Conservation (phyloP, 768 basidiomycete genomes). For the Collybia mongolica region DNA sequence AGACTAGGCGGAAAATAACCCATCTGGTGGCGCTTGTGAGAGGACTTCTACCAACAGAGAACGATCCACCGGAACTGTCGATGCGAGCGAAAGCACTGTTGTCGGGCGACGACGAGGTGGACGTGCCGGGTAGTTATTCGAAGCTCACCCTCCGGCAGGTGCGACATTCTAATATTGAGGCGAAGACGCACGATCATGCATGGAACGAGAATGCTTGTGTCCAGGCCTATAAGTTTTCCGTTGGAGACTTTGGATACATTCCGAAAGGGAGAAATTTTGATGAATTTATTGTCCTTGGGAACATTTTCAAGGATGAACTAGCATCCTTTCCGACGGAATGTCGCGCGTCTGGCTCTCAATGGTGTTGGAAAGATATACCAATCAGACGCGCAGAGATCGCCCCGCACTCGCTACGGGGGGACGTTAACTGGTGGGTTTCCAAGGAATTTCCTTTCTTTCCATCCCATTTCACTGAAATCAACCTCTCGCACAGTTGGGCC, state of each 20-base stretch:
- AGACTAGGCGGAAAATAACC: conserved; percentile 28
- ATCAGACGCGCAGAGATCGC: conserved; percentile 27
- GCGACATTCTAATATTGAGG: conserved; percentile 33
- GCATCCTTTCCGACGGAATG: conserved; percentile 19
- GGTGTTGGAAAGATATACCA: conserved; percentile 35
- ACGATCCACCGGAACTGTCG: conserved; percentile 26
- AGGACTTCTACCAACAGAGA: conserved; percentile 35
- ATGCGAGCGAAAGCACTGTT: conserved; percentile 30
- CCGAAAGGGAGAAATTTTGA: conserved; percentile 31
- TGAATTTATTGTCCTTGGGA: conserved; percentile 36
- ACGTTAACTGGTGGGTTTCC: conserved; percentile 27
- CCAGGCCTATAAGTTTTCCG: conserved; percentile 34
- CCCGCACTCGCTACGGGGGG: conserved; percentile 29
- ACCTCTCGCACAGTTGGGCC: conserved; percentile 34
- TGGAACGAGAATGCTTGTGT: conserved; percentile 39
- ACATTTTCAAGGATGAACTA: conserved; percentile 31
- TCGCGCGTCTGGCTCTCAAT: conserved; percentile 27
- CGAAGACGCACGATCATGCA: conserved; percentile 31
- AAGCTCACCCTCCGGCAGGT: conserved; percentile 33
- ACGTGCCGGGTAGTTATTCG: conserved; percentile 17
- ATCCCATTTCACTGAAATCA: not conserved
- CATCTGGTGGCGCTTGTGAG: conserved; percentile 39
- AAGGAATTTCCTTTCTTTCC: not conserved
- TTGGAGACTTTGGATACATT: conserved; percentile 47
- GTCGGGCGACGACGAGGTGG: conserved; percentile 5